Percentiles rank a stretch among this genome's conserved stretches.
Conservation (phyloP, 768 basidiomycete genomes). For the Leccinum disarticulatum region DNA sequence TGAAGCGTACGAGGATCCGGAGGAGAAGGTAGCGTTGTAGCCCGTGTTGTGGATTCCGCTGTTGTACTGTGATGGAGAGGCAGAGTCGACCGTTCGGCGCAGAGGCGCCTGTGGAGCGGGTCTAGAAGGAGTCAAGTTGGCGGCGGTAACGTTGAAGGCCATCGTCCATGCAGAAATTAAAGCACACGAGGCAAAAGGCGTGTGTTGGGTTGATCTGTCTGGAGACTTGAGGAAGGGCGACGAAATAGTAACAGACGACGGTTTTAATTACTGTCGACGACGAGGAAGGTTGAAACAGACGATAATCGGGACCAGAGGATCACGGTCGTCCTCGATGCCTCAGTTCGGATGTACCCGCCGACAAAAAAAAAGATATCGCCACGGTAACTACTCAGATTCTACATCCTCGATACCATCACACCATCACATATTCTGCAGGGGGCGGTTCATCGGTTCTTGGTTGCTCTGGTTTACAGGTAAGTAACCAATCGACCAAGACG, state of each 20-base stretch:
- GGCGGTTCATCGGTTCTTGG: not conserved
- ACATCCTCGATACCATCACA: not conserved
- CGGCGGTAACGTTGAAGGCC: constrained; percentile 50
- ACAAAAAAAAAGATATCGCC: constrained; percentile 22
- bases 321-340: not conserved
- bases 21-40: constrained; percentile 60
- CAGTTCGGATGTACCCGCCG: constrained; percentile 32
- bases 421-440: not conserved
- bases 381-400: constrained; percentile 27
- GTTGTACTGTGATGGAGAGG: constrained; percentile 31
- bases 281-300: not conserved
- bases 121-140: constrained; percentile 72
- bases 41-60: constrained; percentile 51
- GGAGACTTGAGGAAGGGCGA: not conserved
- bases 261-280: constrained; percentile 2
- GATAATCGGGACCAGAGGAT: not conserved
- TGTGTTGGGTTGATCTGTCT: not conserved
- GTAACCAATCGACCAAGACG: not conserved
- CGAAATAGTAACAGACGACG: not conserved
- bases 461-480: not conserved
- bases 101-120: constrained; percentile 74
- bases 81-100: constrained; percentile 44
- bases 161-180: constrained; percentile 31
- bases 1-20: constrained; percentile 58
- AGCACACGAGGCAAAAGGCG: constrained; percentile 12